phyloP scores from a whole-genome alignment of 306 rosid species.

The Trifolium dubium region DNA sequence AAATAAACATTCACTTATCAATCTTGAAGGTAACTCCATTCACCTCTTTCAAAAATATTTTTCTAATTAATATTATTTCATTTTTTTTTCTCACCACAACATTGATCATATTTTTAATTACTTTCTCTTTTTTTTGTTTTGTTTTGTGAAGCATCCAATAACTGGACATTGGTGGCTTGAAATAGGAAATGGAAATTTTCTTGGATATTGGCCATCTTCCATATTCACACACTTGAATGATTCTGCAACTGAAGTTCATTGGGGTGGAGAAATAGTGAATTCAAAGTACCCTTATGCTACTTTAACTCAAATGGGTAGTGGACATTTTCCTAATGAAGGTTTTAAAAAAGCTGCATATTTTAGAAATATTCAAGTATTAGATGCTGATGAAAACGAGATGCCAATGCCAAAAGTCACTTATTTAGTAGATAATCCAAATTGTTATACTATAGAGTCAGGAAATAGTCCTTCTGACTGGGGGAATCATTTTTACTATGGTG shows the following conservation, averaged over 20 bases:
- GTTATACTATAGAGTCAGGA: conserved; percentile 82
- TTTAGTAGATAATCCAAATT: conserved; percentile 79
- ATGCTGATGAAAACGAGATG: conserved; percentile 70
- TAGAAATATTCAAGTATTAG: conserved; percentile 75
- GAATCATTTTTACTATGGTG: conserved; percentile 88
- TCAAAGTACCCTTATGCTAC: conserved; percentile 59
- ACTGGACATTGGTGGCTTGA: conserved; percentile 97
- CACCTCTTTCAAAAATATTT: neutral
- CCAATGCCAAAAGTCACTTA: conserved; percentile 66
- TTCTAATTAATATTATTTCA: neutral
- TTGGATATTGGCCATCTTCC: conserved; percentile 92
- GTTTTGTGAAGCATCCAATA: conserved; percentile 64
- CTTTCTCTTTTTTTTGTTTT: neutral
- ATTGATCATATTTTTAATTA: too few relatives aligned
- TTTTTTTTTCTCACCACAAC: neutral
- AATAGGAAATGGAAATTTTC: conserved; percentile 64
- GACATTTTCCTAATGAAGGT: conserved; percentile 79
- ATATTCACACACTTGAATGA: conserved; percentile 70
- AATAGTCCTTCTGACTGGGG: conserved; percentile 81
- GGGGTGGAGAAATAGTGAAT: conserved; percentile 87
- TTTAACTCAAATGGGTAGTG: conserved; percentile 90
- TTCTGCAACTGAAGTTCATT: conserved; percentile 82
- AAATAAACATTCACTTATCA: conserved; percentile 70
- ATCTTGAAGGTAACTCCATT: conserved; percentile 74
- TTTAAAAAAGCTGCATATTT: conserved; percentile 86